Conservation (phyloP, 2,329 filamentous ascomycete genomes). For the Monosporascus ibericus region DNA sequence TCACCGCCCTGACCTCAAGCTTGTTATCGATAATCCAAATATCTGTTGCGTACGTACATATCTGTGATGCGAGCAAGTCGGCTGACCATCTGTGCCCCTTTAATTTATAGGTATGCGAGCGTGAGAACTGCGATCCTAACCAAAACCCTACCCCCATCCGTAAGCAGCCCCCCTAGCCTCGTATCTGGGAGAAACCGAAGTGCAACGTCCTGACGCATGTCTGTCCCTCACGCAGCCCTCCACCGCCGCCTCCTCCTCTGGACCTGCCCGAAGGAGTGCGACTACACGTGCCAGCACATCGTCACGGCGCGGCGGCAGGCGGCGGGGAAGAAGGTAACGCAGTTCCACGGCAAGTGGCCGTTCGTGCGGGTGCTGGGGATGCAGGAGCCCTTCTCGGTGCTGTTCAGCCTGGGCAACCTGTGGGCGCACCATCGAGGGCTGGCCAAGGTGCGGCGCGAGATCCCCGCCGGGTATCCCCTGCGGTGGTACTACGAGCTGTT, state of each 20-base stretch:
- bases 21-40: neutral
- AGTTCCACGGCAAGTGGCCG: slow-evolving; percentile 99
- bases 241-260: slow-evolving; percentile 84
- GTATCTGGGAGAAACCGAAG: neutral
- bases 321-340: slow-evolving; percentile 63
- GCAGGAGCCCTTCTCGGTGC: slow-evolving; percentile 89
- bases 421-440: slow-evolving; percentile 78
- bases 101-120: slow-evolving; percentile 61
- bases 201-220: slow-evolving; percentile 2
- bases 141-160: slow-evolving; percentile 58
- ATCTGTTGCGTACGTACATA: too few species aligned
- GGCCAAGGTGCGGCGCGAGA: slow-evolving; percentile 57
- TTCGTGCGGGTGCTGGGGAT: slow-evolving; percentile 86
- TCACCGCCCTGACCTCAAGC: neutral
- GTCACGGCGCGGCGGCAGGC: slow-evolving; percentile 67
- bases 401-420: slow-evolving; percentile 91
- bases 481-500: slow-evolving; percentile 75
- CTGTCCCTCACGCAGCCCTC: slow-evolving; percentile 52
- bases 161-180: slow-evolving; percentile 39
- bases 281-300: slow-evolving; percentile 96
- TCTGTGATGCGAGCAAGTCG: too few species aligned
- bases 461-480: slow-evolving; percentile 70
- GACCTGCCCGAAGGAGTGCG: slow-evolving; percentile 90
- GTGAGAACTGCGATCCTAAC: slow-evolving; percentile 69
- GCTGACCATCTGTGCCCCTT: neutral